These are phyloP conservation scores for Teratosphaeria nubilosa DNA, from an alignment of 2,329 filamentous ascomycete species.

Conservation along the genomic window DNA sequence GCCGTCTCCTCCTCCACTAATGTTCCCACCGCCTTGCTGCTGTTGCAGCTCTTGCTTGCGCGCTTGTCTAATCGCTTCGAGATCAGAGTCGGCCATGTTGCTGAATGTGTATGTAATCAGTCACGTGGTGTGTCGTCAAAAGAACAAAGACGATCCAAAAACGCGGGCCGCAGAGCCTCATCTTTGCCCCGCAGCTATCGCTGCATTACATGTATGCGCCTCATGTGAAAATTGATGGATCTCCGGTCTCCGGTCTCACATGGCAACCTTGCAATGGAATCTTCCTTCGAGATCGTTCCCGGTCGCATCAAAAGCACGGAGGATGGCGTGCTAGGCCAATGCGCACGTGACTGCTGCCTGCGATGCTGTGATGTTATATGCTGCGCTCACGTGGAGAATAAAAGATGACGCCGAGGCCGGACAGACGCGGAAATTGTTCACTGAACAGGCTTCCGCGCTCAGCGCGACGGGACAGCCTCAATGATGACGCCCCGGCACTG, in stretches of 20 bases:
- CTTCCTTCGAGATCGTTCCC: too few species aligned
- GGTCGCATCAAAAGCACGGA: not conserved
- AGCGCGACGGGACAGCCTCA: not conserved
- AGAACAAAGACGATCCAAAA: not conserved
- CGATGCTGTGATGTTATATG: not conserved
- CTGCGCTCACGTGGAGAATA: too few species aligned
- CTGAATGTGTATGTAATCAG: not conserved
- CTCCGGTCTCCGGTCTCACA: not conserved
- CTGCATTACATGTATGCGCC: not conserved
- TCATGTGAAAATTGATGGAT: not conserved
- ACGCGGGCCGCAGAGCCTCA: not conserved
- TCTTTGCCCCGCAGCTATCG: not conserved
- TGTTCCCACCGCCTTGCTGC: slow-evolving; percentile 39
- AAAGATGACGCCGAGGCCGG: not conserved
- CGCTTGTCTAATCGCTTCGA: slow-evolving; percentile 77
- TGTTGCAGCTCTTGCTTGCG: slow-evolving; percentile 89
- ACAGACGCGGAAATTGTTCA: not conserved
- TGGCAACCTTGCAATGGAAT: too few species aligned
- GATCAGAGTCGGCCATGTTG: slow-evolving; percentile 54
- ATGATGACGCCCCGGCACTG: too few species aligned
- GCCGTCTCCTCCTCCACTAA: slow-evolving; percentile 31
- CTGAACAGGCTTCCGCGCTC: not conserved
- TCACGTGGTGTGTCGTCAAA: not conserved
- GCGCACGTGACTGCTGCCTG: not conserved
- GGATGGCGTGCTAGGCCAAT: not conserved